A percentile compares a stretch with the other conserved stretches of the same genome.
phyloP scores from a whole-genome alignment of 805 yeast species.

The Kuraishia hungarica region DNA sequence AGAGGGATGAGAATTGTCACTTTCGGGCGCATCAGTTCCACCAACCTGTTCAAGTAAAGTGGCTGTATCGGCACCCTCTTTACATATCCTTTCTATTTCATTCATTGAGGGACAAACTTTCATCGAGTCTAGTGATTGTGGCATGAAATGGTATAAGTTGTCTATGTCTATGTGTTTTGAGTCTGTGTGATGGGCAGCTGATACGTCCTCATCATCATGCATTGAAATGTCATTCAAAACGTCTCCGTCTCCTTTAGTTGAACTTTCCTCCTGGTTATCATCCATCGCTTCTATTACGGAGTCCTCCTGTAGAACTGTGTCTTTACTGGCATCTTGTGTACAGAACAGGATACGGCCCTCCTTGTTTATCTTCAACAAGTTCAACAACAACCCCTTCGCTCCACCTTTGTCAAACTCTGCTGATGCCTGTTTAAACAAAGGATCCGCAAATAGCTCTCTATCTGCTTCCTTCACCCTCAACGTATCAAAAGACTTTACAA shows the following conservation, averaged over 20 bases:
- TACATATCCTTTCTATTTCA: slow-evolving; percentile 34
- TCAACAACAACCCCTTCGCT: slow-evolving; percentile 41
- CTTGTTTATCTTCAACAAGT: slow-evolving; percentile 36
- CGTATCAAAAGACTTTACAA: slow-evolving; percentile 29
- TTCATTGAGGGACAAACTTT: slow-evolving; percentile 67
- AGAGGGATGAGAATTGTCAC: slow-evolving; percentile 7
- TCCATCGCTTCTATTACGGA: neutral
- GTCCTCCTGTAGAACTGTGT: neutral
- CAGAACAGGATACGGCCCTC: slow-evolving; percentile 43
- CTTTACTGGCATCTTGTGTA: slow-evolving; percentile 24
- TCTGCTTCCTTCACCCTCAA: slow-evolving; percentile 36
- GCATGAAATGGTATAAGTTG: neutral
- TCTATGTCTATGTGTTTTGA: neutral
- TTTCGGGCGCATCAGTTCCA: slow-evolving; percentile 9
- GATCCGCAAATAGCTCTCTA: slow-evolving; percentile 42
- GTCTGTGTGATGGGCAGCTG: too few species aligned
- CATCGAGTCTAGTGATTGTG: slow-evolving; percentile 13
- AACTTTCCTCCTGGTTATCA: neutral
- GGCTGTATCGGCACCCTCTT: slow-evolving; percentile 18
- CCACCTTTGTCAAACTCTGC: slow-evolving; percentile 60
- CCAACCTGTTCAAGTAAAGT: slow-evolving; percentile 17
- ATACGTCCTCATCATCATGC: neutral
- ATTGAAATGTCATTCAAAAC: neutral
- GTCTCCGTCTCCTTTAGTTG: neutral
- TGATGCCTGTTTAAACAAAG: slow-evolving; percentile 46